A percentile compares a stretch with the other conserved stretches of the same genome.
Evolutionary conservation across 805 yeast species (phyloP).

Genomic region (Candida oleophila): DNA sequence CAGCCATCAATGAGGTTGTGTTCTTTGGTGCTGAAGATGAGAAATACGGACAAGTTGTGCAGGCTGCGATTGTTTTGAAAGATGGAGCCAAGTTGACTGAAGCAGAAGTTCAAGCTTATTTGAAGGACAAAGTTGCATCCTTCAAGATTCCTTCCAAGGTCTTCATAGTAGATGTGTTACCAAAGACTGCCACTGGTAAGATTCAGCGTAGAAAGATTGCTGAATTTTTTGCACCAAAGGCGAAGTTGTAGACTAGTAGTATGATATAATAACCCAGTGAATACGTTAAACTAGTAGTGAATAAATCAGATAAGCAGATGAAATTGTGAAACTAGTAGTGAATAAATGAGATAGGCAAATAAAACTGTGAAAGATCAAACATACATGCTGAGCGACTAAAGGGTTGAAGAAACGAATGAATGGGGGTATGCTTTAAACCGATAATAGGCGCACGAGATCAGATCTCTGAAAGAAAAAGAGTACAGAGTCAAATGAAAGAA

Average conservation of each 20-base stretch:
- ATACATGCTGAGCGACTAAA: no score
- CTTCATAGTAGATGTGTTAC: conserved; percentile 59
- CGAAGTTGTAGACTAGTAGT: conserved; percentile 21
- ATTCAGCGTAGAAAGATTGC: conserved; percentile 69
- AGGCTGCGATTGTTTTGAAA: conserved; percentile 65
- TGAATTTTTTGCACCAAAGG: conserved; percentile 41
- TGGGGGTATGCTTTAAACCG: no score
- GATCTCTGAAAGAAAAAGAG: no score
- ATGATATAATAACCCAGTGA: background rate
- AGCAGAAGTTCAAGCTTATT: conserved; percentile 45
- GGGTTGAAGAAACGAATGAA: no score
- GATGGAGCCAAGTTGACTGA: conserved; percentile 34
- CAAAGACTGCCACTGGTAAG: conserved; percentile 79
- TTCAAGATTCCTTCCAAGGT: conserved; percentile 63
- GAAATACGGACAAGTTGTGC: conserved; percentile 69
- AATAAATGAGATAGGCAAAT: no score
- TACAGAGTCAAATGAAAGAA: no score
- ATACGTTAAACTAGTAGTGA: background rate
- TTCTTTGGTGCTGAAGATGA: conserved; percentile 66
- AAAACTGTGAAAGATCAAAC: no score
- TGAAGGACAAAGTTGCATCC: conserved; percentile 46
- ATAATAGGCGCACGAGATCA: no score
- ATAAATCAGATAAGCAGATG: background rate
- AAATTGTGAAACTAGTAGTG: background rate
- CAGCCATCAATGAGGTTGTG: conserved; percentile 68